Base-by-base conservation (phyloP, 2,329 filamentous ascomycete species). In the Thielaviopsis punctulata region DNA sequence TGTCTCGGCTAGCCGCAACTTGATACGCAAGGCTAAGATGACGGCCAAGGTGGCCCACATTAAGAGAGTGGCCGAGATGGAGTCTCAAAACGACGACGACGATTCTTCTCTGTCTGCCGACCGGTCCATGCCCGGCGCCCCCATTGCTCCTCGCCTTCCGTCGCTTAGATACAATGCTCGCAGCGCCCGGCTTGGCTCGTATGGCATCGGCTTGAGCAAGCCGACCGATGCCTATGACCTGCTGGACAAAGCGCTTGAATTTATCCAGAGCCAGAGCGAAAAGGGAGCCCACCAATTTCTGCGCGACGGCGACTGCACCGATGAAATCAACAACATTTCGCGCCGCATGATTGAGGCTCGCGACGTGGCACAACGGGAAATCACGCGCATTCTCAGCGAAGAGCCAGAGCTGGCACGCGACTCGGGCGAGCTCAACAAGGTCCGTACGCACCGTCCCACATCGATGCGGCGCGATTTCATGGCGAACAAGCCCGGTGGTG, bases 1-100 rank as follows among this genome's bases (percentile, higher is more conserved):
- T 52, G 80, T 95, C 33, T 86, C 85, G 4, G 77, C 79, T 1
- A 85, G 84, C 48, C 74, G 89, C 53, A 94, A 94, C 65, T 72
- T 86, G 58, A 81, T 95, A 64, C 81, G 89, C 48, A 93, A 90
- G 66, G 86, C 83, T 50, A 92, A 86, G 67, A 86, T 87, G 82
- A 84, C 85, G 51, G 80, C 81, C 52, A 82, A 81, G 61, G 79
- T 86, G 54, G 81, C 77, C 1, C 73, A 79, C 58, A 81, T 82
- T 61, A 77, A 74, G 60, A 71, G 71, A 45, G 63, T 80, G 56
- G 76, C 75, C 1, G 75, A 79, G 60, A 67, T 78, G 51, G 78
- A 82, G 52, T 70, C 77, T 52, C 69, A 73, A 1, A 71, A 71
- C 3, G 60, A 64, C 13, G 63, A 60, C 45, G 55, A 15, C 24